Evolutionary conservation across 306 rosid genomes (phyloP).

Genomic region (Dryas drummondii): DNA sequence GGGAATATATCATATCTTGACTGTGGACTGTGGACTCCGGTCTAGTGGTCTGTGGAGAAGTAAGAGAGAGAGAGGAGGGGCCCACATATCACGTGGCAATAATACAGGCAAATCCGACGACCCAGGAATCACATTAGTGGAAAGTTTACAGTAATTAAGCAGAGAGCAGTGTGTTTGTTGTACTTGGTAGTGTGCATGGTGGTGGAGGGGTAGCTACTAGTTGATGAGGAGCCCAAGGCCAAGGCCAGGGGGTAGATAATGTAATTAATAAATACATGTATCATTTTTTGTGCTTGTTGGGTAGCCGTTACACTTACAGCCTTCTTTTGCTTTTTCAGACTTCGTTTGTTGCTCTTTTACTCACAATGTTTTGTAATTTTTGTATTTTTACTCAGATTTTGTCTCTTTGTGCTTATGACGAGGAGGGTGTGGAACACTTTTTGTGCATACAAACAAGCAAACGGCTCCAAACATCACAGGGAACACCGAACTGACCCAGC

Average conservation of each 20-base stretch:
- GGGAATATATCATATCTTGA: conserved; percentile 33
- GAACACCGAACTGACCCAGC: conserved; percentile 17
- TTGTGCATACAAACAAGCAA: background rate
- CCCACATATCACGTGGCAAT: conserved; percentile 65
- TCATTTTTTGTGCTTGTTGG: conserved; percentile 15
- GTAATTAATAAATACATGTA: background rate
- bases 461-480: background rate
- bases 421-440: background rate
- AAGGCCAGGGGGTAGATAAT: background rate
- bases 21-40: background rate
- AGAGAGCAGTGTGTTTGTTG: background rate
- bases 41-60: too few species aligned
- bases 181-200: too few species aligned
- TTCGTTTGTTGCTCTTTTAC: conserved; percentile 25
- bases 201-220: background rate
- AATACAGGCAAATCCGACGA: conserved; percentile 49
- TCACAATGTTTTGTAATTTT: background rate
- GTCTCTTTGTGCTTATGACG: conserved; percentile 6
- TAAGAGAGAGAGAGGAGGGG: conserved; percentile 11
- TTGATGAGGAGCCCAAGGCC: conserved; percentile 5
- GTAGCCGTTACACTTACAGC: conserved; percentile 40
- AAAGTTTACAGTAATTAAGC: conserved; percentile 26
- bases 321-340: conserved; percentile 22
- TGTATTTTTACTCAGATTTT: background rate
- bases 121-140: conserved; percentile 12